Conservation (phyloP, 2,329 filamentous ascomycete species). For the Sodiomyces alkalinus region DNA sequence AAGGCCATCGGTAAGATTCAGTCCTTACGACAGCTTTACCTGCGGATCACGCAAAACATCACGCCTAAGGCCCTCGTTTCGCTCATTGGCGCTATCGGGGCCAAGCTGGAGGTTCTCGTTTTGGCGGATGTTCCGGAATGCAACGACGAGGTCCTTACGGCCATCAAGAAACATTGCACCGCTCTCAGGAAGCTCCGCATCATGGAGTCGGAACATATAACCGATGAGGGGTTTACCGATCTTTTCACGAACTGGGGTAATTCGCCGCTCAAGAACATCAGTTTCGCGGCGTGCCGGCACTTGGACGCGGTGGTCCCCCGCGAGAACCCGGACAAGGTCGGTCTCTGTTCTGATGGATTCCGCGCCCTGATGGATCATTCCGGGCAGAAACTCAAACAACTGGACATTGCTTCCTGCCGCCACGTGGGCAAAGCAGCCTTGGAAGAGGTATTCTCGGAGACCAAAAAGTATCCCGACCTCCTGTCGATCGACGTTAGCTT, state of each 20-base stretch:
- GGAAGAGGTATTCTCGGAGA: conserved; percentile 52
- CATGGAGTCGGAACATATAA: conserved; percentile 59
- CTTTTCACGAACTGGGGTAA: conserved; percentile 71
- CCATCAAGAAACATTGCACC: conserved; percentile 55
- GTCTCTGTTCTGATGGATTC: conserved; percentile 64
- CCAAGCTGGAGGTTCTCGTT: conserved; percentile 60
- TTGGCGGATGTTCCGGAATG: conserved; percentile 51
- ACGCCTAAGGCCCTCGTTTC: conserved; percentile 41
- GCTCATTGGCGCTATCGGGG: conserved; percentile 47
- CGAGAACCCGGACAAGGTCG: conserved; percentile 49
- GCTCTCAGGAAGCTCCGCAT: conserved; percentile 65
- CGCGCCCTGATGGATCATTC: conserved; percentile 74
- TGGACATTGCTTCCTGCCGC: conserved; percentile 75
- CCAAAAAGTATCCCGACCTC: conserved; percentile 50
- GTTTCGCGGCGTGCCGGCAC: conserved; percentile 65
- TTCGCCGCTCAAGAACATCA: conserved; percentile 50
- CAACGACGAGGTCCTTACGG: conserved; percentile 54
- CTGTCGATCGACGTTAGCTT: conserved; percentile 65
- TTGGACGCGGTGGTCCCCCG: conserved; percentile 56
- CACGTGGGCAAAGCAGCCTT: conserved; percentile 64
- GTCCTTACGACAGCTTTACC: conserved; percentile 57
- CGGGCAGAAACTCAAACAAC: conserved; percentile 42
- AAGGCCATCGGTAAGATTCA: conserved; percentile 45
- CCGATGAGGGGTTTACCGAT: conserved; percentile 54
- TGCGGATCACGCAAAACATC: conserved; percentile 48